Evolutionary conservation across 2,329 filamentous ascomycete species (phyloP), one percentile per base, ranked within the genome.

Genomic region (Zasmidium cellare): DNA sequence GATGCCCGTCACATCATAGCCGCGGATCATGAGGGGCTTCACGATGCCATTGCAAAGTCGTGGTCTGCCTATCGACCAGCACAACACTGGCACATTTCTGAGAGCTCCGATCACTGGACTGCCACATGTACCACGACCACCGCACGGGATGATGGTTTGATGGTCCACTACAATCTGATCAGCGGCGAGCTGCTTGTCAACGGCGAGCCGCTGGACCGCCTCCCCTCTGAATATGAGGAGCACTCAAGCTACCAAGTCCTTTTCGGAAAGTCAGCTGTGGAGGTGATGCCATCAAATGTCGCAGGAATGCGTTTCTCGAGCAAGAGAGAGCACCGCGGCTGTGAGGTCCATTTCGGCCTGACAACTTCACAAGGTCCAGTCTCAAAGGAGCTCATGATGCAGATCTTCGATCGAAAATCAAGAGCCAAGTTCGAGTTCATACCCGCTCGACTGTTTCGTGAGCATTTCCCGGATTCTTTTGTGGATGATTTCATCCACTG

Each of bases 401-500:
- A 2, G 44, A 9, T 19, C 58, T 0, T 48, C 54, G n/a, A n/a
- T n/a, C n/a, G n/a, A n/a, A 1, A 65, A 2, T 2, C 38, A 5
- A n/a, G 58, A 0, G 50, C 53, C 1, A n/a, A 76, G 0, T 64
- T 76, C 0, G 76, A 80, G 52, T 64, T 71, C 1, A 58, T 82
- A 14, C 71, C 73, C 1, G 46, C 50, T 0, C 12, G 55, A 0
- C 38, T 73, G 0, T 75, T 80, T 41, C 20, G 52, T 1, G 46
- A 55, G 0, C 84, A 86, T 61, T 69, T 88, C 0, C 87, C 86
- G 0, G 63, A 62, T 0, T 66, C 75, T 0, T 72, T 89, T 0
- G 60, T 86, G 0, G 68, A 80, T 0, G 71, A 78, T 5, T 87
- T 82, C 50, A 74, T 82, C 0, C 86, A 90, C 59, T 89, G 85